A percentile compares a stretch with the other conserved stretches of the same genome.
Conservation (phyloP, 108 stramenopile genomes). For the Nannochloropsis granulata region DNA sequence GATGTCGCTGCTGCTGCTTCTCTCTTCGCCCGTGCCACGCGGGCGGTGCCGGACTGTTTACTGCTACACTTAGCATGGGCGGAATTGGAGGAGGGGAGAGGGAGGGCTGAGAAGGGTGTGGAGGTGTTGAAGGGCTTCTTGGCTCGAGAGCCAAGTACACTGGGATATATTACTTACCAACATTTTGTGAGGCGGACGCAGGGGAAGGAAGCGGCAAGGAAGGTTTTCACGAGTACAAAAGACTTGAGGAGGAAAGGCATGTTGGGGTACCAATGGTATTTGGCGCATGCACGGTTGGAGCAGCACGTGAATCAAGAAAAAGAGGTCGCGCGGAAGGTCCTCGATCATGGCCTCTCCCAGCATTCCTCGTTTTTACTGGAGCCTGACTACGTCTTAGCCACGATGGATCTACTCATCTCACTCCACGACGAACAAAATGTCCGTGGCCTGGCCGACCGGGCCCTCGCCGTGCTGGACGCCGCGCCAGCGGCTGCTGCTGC, state of each 20-base stretch:
- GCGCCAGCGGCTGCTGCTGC: neutral
- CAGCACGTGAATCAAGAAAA: constrained; percentile 21
- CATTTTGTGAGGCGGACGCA: constrained; percentile 13
- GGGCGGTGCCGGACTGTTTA: constrained; percentile 9
- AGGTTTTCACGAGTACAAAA: neutral
- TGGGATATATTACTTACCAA: constrained; percentile 15
- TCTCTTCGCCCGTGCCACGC: neutral
- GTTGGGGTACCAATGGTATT: constrained; percentile 7
- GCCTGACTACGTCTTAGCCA: constrained; percentile 13
- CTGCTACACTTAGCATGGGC: constrained; percentile 12
- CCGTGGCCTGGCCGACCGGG: neutral
- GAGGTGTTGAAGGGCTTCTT: constrained; percentile 7
- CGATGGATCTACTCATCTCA: constrained; percentile 6
- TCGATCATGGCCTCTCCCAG: constrained; percentile 10
- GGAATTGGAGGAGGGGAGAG: constrained; percentile 14
- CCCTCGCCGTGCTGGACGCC: neutral
- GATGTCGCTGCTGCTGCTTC: constrained; percentile 5
- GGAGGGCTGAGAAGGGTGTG: neutral
- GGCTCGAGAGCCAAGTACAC: constrained; percentile 2
- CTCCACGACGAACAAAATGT: neutral
- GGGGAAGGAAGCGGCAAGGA: constrained; percentile 17
- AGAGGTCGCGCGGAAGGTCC: constrained; percentile 11
- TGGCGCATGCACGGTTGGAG: constrained; percentile 17
- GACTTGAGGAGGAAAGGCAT: neutral
- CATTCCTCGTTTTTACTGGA: constrained; percentile 12